phyloP scores from a whole-genome alignment of 495 filamentous ascomycete species.

The Penicillium angulare region DNA sequence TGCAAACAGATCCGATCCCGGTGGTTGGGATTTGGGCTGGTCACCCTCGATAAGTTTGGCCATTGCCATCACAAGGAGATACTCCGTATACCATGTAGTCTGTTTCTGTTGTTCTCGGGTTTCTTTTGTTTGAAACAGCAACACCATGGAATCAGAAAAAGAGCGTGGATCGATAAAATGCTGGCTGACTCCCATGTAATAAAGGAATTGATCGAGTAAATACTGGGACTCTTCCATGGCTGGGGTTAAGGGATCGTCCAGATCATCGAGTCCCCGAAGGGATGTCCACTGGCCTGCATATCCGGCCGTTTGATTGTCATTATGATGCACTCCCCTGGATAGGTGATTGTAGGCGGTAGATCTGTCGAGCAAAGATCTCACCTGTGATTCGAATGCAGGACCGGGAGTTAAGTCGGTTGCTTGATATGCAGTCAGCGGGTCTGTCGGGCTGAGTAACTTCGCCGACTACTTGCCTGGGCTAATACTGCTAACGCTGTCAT shows the following conservation, averaged over 20 bases:
- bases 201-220: conserved; percentile 24
- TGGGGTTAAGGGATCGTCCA: conserved; percentile 1
- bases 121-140: conserved; percentile 15
- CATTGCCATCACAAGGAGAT: conserved; percentile 29
- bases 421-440: not conserved
- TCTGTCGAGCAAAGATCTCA: conserved; percentile 16
- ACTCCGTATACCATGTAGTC: conserved; percentile 21
- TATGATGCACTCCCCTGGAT: not conserved
- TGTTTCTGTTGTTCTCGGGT: conserved; percentile 8
- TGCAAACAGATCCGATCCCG: conserved; percentile 20
- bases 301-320: not conserved
- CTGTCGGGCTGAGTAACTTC: not conserved
- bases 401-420: conserved; percentile 22
- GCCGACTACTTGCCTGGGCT: conserved; percentile 9
- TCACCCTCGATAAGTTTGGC: conserved; percentile 23
- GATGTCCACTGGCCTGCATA: not conserved
- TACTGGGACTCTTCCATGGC: conserved; percentile 20
- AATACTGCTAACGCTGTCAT: conserved; percentile 6
- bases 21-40: conserved; percentile 15
- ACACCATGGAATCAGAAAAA: conserved; percentile 18
- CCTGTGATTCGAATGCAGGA: conserved; percentile 26
- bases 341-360: not conserved
- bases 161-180: conserved; percentile 23
- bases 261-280: conserved; percentile 5
- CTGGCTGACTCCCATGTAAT: conserved; percentile 24